These are phyloP conservation scores for Ganoderma sp. DNA, from an alignment of 1,284 basidiomycete species.

Conservation along the genomic window DNA sequence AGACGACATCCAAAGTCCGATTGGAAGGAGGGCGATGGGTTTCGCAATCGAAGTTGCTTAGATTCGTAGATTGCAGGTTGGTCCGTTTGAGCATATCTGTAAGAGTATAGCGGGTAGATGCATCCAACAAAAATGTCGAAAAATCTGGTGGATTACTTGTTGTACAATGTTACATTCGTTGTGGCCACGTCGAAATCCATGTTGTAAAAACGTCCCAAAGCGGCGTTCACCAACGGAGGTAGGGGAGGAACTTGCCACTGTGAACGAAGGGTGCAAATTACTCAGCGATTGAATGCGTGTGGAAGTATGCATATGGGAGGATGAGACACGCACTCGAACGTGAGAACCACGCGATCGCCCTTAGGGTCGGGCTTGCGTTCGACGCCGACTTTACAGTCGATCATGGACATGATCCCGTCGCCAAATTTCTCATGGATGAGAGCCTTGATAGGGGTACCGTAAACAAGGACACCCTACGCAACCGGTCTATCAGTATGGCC, in stretches of 20 bases:
- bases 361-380: conserved; percentile 80
- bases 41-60: conserved; percentile 42
- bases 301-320: conserved; percentile 9
- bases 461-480: conserved; percentile 73
- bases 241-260: conserved; percentile 78
- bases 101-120: not conserved
- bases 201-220: not conserved
- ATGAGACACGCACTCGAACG: conserved; percentile 71
- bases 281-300: conserved; percentile 7
- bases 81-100: not conserved
- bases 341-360: conserved; percentile 83
- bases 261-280: not conserved
- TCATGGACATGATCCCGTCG: conserved; percentile 92
- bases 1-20: conserved; percentile 52
- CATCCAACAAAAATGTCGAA: not conserved
- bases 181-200: not conserved
- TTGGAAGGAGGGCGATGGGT: conserved; percentile 64
- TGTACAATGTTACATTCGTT: conserved; percentile 10
- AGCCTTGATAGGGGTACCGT: conserved; percentile 84
- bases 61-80: not conserved
- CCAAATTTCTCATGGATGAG: conserved; percentile 92
- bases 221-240: conserved; percentile 60
- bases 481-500: not conserved
- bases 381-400: conserved; percentile 80
- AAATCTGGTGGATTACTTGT: not conserved